Evolutionary conservation across 257 asterid genomes (phyloP).

Genomic region (Agastache rugosa): DNA sequence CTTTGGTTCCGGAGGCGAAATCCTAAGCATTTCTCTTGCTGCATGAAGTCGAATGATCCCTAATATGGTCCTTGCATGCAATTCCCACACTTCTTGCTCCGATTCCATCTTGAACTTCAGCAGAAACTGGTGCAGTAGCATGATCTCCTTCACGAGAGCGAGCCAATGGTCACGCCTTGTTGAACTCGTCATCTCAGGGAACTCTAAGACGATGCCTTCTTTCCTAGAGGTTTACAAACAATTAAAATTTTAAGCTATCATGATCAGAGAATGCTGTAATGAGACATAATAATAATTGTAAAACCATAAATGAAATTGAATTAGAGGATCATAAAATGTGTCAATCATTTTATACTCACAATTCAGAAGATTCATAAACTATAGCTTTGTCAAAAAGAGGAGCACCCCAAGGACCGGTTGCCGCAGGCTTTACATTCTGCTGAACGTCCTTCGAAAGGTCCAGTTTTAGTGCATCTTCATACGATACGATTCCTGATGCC

Average conservation of each 20-base stretch:
- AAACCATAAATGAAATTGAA: too few relatives aligned
- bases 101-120: conserved; percentile 57
- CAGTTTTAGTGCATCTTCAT: conserved; percentile 74
- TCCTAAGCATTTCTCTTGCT: conserved; percentile 91
- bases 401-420: conserved; percentile 98
- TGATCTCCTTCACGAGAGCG: conserved; percentile 73
- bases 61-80: conserved; percentile 76
- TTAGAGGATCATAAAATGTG: too few relatives aligned
- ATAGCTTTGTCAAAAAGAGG: conserved; percentile 93
- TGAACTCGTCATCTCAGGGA: conserved; percentile 93
- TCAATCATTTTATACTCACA: conserved; percentile 55
- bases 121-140: conserved; percentile 69
- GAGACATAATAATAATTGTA: background rate
- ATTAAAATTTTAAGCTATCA: background rate
- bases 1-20: conserved; percentile 78
- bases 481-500: conserved; percentile 72
- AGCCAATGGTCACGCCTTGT: conserved; percentile 96
- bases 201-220: conserved; percentile 72
- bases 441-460: conserved; percentile 67
- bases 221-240: conserved; percentile 47
- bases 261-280: background rate
- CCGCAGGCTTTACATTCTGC: conserved; percentile 64
- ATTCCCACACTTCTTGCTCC: conserved; percentile 62
- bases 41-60: conserved; percentile 92
- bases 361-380: conserved; percentile 65